Conservation (phyloP, 768 basidiomycete species). For the Hygrocybe punicea region DNA sequence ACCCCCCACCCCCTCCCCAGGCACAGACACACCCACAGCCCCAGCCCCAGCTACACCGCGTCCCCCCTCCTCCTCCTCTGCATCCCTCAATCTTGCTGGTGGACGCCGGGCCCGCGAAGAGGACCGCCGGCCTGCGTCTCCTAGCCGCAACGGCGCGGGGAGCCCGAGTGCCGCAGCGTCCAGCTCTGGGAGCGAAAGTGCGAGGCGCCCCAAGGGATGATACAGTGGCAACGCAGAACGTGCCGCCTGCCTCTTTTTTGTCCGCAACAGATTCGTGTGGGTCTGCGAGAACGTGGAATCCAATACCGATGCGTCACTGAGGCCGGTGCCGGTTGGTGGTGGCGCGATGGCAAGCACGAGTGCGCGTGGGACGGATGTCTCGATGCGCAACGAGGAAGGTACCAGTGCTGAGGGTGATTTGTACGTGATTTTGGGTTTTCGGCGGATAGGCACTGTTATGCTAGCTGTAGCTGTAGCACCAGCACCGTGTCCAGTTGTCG, state of each 20-base stretch:
- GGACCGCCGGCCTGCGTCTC: constrained; percentile 42
- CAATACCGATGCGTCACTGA: neutral
- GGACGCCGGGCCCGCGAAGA: constrained; percentile 47
- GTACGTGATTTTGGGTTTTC: constrained; percentile 58
- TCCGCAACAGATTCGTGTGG: neutral
- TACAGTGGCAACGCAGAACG: constrained; percentile 57
- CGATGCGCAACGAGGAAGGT: constrained; percentile 2
- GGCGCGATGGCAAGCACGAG: neutral
- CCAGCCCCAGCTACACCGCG: neutral
- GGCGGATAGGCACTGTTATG: constrained; percentile 35
- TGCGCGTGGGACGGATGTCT: constrained; percentile 23
- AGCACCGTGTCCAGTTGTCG: neutral
- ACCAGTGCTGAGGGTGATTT: constrained; percentile 46
- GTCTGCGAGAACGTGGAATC: neutral
- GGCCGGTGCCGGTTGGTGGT: neutral
- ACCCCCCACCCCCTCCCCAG: constrained; percentile 36
- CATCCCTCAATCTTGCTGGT: constrained; percentile 50
- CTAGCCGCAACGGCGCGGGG: constrained; percentile 44
- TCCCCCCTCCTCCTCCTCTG: constrained; percentile 34
- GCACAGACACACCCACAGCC: constrained; percentile 15
- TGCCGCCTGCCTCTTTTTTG: constrained; percentile 20
- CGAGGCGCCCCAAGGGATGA: constrained; percentile 61
- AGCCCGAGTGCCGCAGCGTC: constrained; percentile 57
- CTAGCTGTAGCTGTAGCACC: neutral
- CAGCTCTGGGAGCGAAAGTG: constrained; percentile 62